These are phyloP conservation scores for Saccharomycopsis fibuligera DNA, from an alignment of 805 yeast genomes.

Conservation along the genomic window DNA sequence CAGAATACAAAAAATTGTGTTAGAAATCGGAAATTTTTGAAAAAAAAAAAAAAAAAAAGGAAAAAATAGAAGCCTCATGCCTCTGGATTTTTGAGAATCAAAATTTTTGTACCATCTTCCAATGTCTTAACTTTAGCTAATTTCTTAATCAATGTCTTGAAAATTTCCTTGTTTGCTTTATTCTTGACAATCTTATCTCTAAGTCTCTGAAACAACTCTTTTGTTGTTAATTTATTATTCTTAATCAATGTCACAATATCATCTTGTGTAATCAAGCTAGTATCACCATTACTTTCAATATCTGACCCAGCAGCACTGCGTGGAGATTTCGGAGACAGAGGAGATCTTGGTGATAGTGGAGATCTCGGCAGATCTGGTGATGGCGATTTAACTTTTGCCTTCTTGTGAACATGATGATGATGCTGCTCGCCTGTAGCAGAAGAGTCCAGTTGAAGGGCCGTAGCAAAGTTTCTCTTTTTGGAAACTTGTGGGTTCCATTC, in stretches of 20 bases:
- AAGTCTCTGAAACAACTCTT: constrained; percentile 54
- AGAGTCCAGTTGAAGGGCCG: too few species aligned
- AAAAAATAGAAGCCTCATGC: background rate
- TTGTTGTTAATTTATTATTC: constrained; percentile 41
- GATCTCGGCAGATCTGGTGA: constrained; percentile 2
- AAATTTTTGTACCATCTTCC: constrained; percentile 31
- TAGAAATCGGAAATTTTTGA: background rate
- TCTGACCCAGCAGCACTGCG: constrained; percentile 1
- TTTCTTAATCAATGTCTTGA: constrained; percentile 52
- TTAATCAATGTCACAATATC: constrained; percentile 64
- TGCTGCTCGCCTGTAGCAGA: background rate
- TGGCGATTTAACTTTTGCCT: constrained; percentile 21
- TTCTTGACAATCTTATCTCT: constrained; percentile 58
- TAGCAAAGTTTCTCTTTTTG: constrained; percentile 30
- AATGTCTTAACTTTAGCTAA: constrained; percentile 41
- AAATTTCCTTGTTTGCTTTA: constrained; percentile 54
- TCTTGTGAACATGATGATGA: background rate
- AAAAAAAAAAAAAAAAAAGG: background rate
- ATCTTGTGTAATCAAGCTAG: constrained; percentile 51
- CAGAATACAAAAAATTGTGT: too few species aligned
- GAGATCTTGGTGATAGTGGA: constrained; percentile 16
- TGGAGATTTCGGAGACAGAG: constrained; percentile 12
- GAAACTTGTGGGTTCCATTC: constrained; percentile 72
- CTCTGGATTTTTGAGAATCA: constrained; percentile 13
- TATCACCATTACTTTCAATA: constrained; percentile 19